Evolutionary conservation across 1,284 basidiomycete species (phyloP).

Genomic region (Takashimella koratensis): DNA sequence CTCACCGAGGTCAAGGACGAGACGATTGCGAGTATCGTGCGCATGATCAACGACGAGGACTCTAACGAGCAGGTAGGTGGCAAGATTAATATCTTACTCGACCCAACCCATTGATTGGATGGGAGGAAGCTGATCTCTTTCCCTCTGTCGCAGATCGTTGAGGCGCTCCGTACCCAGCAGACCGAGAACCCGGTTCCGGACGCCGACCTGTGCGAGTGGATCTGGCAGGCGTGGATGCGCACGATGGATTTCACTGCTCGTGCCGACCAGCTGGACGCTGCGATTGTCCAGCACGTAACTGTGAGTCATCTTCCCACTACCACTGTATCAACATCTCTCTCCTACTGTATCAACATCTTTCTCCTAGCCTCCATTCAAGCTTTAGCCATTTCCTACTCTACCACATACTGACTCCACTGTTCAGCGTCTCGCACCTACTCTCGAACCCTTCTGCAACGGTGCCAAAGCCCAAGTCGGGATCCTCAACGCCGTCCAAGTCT

Average conservation of each 20-base stretch:
- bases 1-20: conserved; percentile 67
- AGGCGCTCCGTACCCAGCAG: conserved; percentile 63
- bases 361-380: too few species aligned
- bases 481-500: conserved; percentile 89
- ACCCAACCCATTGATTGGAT: not conserved
- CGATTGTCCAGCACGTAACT: conserved; percentile 76
- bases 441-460: conserved; percentile 81
- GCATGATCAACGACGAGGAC: conserved; percentile 58
- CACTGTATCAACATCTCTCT: too few species aligned
- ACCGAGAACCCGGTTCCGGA: conserved; percentile 61
- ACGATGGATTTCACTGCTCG: conserved; percentile 82
- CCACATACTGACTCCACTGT: not conserved
- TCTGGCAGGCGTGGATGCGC: conserved; percentile 86
- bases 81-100: not conserved
- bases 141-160: conserved; percentile 60
- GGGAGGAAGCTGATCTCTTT: not conserved
- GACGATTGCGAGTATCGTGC: conserved; percentile 61
- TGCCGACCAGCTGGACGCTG: conserved; percentile 81
- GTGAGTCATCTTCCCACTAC: conserved; percentile 50
- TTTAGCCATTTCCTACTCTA: not conserved
- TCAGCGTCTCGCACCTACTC: conserved; percentile 74
- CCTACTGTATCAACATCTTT: too few species aligned
- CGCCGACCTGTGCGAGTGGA: conserved; percentile 75
- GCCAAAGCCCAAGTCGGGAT: conserved; percentile 86
- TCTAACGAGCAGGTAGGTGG: conserved; percentile 59